Conservation (phyloP, 2,329 filamentous ascomycete genomes). For the Dothistroma septosporum region DNA sequence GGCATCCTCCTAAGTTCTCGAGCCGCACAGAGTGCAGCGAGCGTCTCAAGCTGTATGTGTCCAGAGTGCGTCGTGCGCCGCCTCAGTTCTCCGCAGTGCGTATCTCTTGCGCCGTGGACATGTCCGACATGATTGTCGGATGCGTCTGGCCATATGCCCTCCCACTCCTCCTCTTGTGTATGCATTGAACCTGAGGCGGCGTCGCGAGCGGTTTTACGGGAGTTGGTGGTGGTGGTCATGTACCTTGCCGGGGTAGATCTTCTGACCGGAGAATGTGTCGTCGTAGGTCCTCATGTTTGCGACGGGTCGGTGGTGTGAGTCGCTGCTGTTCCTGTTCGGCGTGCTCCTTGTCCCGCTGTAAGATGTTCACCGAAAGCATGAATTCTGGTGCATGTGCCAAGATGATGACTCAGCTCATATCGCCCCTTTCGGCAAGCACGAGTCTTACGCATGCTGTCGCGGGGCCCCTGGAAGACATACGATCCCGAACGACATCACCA, state of each 20-base stretch:
- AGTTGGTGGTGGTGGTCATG: slow-evolving; percentile 9
- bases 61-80: slow-evolving; percentile 1
- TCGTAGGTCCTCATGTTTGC: slow-evolving; percentile 73
- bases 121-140: not conserved
- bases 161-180: slow-evolving; percentile 8
- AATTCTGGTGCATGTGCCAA: too few species aligned
- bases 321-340: not conserved
- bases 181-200: not conserved
- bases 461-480: not conserved
- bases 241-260: slow-evolving; percentile 79
- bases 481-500: not conserved
- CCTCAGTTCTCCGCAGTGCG: not conserved
- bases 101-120: slow-evolving; percentile 3
- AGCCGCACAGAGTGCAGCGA: slow-evolving; percentile 18
- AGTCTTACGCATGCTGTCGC: too few species aligned
- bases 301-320: slow-evolving; percentile 21
- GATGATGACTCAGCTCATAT: too few species aligned
- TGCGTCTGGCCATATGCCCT: not conserved
- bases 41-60: slow-evolving; percentile 21
- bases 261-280: slow-evolving; percentile 71
- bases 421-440: too few species aligned
- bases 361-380: too few species aligned
- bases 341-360: not conserved
- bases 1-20: slow-evolving; percentile 20
- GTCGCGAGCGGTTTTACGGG: not conserved